Base-by-base conservation (phyloP, 805 yeast species). In the Yarrowia alimentaria region DNA sequence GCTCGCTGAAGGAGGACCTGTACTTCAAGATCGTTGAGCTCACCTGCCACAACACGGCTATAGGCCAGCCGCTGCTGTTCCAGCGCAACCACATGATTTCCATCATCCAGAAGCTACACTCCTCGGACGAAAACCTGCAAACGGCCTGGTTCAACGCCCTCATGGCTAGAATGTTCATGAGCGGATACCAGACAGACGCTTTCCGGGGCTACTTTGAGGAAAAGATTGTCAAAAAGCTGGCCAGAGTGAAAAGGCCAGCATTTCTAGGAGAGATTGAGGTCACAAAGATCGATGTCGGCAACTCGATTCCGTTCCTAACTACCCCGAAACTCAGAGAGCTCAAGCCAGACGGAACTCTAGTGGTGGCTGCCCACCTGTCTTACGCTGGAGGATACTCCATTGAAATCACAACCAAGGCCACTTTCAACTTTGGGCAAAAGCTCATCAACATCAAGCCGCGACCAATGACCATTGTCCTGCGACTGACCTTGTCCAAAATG, bases 121-220 rank as follows among this genome's bases (percentile, higher is more conserved):
- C 95, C 1, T 78, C 90, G 0, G 94, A 86, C 58, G 88, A 87
- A 1, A 93, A 88, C 60, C 66, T 84, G 21, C 83, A 86, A 17
- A 80, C 94, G 0, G 80, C 85, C 60, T 93, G 98, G 99, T 65
- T 93, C 17, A 93, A 93, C 66, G 96, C 96, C 0, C 55, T 90
- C 2, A 57, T 85, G 11, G 98, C 98, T 0, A 72, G 99, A 53
- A 57, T 91, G 10, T 93, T 90, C 60, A 68, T 93, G 30, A 77
- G 88, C 0, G 66, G 86, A 5, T 88, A 89, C 59, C 74, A 79
- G 42, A 89, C 98, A 0, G 79, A 78, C 10, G 70, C 73, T 11
- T 74, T 89, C 58, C 81, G 81, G 45, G 70, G 74, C 42, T 75
- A 72, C 43, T 70, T 90, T 34, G 73, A 76, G 43, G 67, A 69